A percentile compares a stretch with the other conserved stretches of the same genome.
Conservation (phyloP, 345 rosid genomes). For the Populus euphratica region DNA sequence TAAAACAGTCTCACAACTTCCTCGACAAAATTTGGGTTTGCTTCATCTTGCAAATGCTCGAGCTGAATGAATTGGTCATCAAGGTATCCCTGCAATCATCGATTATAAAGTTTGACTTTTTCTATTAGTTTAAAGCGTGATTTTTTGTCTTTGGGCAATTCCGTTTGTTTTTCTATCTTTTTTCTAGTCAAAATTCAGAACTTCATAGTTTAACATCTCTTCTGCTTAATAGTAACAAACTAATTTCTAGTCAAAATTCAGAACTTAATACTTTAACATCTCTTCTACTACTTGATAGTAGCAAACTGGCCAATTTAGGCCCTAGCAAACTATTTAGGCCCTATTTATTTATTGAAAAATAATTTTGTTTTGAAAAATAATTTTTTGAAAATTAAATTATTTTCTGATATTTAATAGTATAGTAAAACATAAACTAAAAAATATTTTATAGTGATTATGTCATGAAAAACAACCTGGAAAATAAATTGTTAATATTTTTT, state of each 20-base stretch:
- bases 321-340: no score
- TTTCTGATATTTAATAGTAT: no score
- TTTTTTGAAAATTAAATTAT: no score
- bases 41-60: conserved; percentile 72
- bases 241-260: background rate
- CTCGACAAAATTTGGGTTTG: conserved; percentile 65
- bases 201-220: background rate
- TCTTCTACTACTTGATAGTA: background rate
- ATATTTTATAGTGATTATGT: no score
- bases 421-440: accelerated
- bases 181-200: background rate
- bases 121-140: no score
- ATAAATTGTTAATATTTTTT: no score
- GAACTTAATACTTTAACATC: background rate
- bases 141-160: background rate
- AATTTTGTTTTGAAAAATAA: no score
- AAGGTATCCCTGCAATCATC: conserved; percentile 51
- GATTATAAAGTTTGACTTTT: background rate
- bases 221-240: background rate
- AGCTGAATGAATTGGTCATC: conserved; percentile 64
- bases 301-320: background rate
- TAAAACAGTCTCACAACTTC: conserved; percentile 57
- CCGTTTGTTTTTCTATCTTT: background rate
- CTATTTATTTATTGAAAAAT: accelerated
- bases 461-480: no score